Evolutionary conservation across 495 filamentous ascomycete species (phyloP).

Genomic region (Umbilicaria muhlenbergii): DNA sequence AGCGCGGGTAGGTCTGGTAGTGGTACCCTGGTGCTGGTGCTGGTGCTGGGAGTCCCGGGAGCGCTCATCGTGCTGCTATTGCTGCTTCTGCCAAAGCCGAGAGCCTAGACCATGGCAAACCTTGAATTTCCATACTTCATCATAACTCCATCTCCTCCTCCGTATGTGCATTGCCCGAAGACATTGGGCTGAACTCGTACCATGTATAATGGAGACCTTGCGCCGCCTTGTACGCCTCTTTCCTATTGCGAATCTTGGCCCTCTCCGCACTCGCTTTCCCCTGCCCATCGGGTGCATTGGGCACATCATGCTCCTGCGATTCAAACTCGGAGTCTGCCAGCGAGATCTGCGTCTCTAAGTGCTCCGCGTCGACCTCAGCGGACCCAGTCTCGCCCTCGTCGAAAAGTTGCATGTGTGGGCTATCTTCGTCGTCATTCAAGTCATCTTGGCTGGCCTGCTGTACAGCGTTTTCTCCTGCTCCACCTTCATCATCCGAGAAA

Average conservation of each 20-base stretch:
- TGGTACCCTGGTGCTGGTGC: too few species aligned
- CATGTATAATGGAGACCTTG: slow-evolving; percentile 25
- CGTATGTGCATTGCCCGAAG: slow-evolving; percentile 29
- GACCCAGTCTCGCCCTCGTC: too few species aligned
- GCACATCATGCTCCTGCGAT: slow-evolving; percentile 4
- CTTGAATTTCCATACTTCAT: not conserved
- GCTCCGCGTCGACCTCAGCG: too few species aligned
- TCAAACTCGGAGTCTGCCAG: slow-evolving; percentile 13
- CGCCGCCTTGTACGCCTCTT: slow-evolving; percentile 25
- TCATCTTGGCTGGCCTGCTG: not conserved
- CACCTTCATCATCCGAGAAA: too few species aligned
- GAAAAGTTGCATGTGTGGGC: too few species aligned
- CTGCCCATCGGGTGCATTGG: not conserved
- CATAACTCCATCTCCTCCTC: slow-evolving; percentile 35
- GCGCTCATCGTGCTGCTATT: too few species aligned
- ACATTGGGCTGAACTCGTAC: slow-evolving; percentile 28
- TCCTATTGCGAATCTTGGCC: slow-evolving; percentile 4
- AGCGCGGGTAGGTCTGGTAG: too few species aligned
- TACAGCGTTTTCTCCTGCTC: not conserved
- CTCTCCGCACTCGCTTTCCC: not conserved
- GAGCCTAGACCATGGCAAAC: too few species aligned
- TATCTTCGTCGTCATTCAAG: too few species aligned
- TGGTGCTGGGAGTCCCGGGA: too few species aligned
- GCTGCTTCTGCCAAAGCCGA: too few species aligned
- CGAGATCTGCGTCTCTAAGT: slow-evolving; percentile 6